Evolutionary conservation across 345 rosid genomes (phyloP), one percentile per base, ranked within the genome.

Genomic region (Bruguiera sexangula): DNA sequence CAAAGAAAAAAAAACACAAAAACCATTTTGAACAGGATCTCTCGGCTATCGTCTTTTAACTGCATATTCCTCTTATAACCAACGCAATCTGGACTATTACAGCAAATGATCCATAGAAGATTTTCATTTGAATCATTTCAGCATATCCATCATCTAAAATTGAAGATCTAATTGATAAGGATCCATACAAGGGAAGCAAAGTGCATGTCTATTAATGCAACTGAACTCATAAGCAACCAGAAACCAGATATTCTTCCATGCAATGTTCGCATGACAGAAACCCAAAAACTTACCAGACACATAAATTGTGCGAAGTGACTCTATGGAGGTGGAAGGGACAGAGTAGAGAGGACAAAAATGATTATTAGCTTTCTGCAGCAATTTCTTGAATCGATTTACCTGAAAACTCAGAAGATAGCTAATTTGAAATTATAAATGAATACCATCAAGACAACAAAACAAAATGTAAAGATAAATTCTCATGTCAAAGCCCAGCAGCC

Each of bases 311-410:
- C 26, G 86, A 64, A 88, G 78, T 15, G 86, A 69, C 75, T 85
- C 94, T 0, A 92, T 63, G 60, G 84, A 83, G 60, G 68, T 8
- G 8, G 88, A 69, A 27, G 85, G 82, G 73, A 95, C 63, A 22
- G 88, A 54, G 74, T 84, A 78, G 67, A 50, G 73, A 52, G 91
- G 84, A 80, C 91, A 89, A 16, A 90, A 82, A 64, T 79, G 80
- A 62, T 68, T 83, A 73, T 84, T 90, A 57, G 87, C 94, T 83
- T 92, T 92, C 84, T 75, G 85, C 66, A 92, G 70, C 72, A 90
- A 53, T 82, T 86, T 88, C 70, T 82, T 79, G 79, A 95, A 92
- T 39, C 89, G 91, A 73, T 79, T 92, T 51, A 85, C 91, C 98
- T 92, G 84, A 76, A 83, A 82, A 68, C 13, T 15, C 50, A 43